These are phyloP conservation scores for Crassisporium funariophilum DNA, from an alignment of 768 basidiomycete species.

Conservation along the genomic window DNA sequence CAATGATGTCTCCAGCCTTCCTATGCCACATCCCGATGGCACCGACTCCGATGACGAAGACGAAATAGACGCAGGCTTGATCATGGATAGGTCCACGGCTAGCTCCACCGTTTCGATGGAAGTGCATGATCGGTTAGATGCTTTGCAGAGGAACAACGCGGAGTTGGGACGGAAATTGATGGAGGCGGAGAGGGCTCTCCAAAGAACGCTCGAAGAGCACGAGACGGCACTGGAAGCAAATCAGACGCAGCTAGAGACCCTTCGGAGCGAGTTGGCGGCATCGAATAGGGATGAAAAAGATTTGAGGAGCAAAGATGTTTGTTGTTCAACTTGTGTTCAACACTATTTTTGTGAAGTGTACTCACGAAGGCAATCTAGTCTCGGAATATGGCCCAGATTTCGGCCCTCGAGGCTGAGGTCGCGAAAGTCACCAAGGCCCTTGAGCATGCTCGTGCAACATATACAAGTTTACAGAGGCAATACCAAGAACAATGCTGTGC, in stretches of 20 bases:
- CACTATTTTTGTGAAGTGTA: background rate
- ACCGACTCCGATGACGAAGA: constrained; percentile 59
- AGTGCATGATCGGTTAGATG: constrained; percentile 71
- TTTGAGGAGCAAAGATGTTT: constrained; percentile 81
- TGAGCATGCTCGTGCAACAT: constrained; percentile 71
- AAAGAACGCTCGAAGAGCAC: constrained; percentile 70
- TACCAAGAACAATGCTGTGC: constrained; percentile 86
- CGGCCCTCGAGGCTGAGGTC: constrained; percentile 76
- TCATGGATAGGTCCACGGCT: constrained; percentile 58
- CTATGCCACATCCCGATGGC: constrained; percentile 54
- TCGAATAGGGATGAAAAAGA: constrained; percentile 95
- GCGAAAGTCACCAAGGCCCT: constrained; percentile 72
- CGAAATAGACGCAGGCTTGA: constrained; percentile 54
- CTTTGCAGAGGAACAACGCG: constrained; percentile 68
- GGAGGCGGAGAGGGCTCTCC: constrained; percentile 72
- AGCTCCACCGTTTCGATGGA: constrained; percentile 73
- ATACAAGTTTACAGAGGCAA: constrained; percentile 79
- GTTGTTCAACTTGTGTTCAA: constrained; percentile 14
- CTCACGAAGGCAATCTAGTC: constrained; percentile 42
- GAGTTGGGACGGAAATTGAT: constrained; percentile 76
- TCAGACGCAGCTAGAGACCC: constrained; percentile 76
- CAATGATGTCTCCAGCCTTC: constrained; percentile 52
- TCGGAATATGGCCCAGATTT: constrained; percentile 65
- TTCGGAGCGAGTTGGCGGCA: constrained; percentile 71
- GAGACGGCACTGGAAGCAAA: constrained; percentile 84